Conservation (phyloP, 768 basidiomycete genomes). For the Termitomyces sp. region DNA sequence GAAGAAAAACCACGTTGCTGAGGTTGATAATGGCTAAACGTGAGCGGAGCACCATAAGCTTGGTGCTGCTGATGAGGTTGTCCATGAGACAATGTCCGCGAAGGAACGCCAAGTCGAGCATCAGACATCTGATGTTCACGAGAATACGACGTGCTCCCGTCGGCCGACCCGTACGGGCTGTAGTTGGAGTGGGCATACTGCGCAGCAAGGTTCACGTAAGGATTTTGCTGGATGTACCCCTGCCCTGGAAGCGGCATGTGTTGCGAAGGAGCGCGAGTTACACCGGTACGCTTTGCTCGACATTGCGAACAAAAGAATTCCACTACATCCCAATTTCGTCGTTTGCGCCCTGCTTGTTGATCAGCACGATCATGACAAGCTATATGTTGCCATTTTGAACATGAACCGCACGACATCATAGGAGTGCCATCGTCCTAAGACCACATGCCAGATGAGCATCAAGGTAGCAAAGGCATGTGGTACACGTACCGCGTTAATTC, state of each 20-base stretch:
- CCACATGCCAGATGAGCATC: constrained; percentile 8
- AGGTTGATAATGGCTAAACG: constrained; percentile 51
- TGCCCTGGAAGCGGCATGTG: constrained; percentile 18
- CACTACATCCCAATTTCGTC: constrained; percentile 82
- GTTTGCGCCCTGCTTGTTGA: constrained; percentile 55
- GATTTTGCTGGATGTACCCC: constrained; percentile 11
- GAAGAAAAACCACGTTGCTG: constrained; percentile 37
- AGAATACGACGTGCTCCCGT: constrained; percentile 16
- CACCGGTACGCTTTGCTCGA: constrained; percentile 24
- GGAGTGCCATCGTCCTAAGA: constrained; percentile 75
- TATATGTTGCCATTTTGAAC: constrained; percentile 90
- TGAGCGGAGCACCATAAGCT: constrained; percentile 25
- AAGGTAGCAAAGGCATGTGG: constrained; percentile 4
- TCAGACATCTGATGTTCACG: constrained; percentile 13
- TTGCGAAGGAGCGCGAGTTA: constrained; percentile 7
- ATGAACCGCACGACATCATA: constrained; percentile 79
- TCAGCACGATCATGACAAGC: constrained; percentile 79
- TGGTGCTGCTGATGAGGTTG: constrained; percentile 21
- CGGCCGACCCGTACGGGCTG: constrained; percentile 6
- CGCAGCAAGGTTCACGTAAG: constrained; percentile 12
- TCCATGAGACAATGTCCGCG: constrained; percentile 1
- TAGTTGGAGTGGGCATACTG: constrained; percentile 13
- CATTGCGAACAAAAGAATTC: constrained; percentile 78
- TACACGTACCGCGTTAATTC: constrained; percentile 66
- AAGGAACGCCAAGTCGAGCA: constrained; percentile 3